These are phyloP conservation scores for Corymbia calophylla DNA, from an alignment of 441 rosid species.

Conservation along the genomic window DNA sequence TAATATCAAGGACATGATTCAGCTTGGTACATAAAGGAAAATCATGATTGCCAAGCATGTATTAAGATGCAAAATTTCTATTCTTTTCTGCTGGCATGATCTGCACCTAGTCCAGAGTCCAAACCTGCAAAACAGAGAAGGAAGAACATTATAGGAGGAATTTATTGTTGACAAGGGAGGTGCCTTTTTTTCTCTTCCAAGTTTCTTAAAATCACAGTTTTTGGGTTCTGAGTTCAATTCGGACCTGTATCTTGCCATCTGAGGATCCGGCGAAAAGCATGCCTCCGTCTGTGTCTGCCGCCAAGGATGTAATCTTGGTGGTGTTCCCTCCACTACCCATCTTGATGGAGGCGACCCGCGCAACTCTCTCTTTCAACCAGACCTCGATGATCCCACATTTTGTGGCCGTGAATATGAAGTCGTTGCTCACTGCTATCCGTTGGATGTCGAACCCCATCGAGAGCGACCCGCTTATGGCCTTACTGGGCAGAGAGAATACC, in stretches of 20 bases:
- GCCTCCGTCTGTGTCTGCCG: slow-evolving; percentile 30
- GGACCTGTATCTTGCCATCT: slow-evolving; percentile 60
- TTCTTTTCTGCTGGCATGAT: neutral
- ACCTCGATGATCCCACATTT: slow-evolving; percentile 49
- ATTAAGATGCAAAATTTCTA: neutral
- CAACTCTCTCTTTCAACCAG: slow-evolving; percentile 44
- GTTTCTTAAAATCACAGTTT: neutral
- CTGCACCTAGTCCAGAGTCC: slow-evolving; percentile 34
- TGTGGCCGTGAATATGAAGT: slow-evolving; percentile 50
- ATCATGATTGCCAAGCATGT: neutral
- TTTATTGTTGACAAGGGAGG: neutral
- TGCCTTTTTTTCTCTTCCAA: neutral
- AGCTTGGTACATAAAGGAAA: neutral
- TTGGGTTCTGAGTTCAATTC: neutral
- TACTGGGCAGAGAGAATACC: slow-evolving; percentile 34
- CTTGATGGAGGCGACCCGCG: slow-evolving; percentile 28
- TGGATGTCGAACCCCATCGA: slow-evolving; percentile 30
- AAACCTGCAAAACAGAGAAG: slow-evolving; percentile 24
- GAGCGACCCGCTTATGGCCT: slow-evolving; percentile 31
- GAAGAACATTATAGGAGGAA: neutral
- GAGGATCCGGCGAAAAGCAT: slow-evolving; percentile 52
- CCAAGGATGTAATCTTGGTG: slow-evolving; percentile 31
- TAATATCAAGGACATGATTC: neutral
- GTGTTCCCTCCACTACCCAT: slow-evolving; percentile 16
- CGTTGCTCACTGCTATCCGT: slow-evolving; percentile 30